A percentile compares a stretch with the other conserved stretches of the same genome.
phyloP scores from a whole-genome alignment of 179 eudicot genomes.

The Monotropa hypopitys region DNA sequence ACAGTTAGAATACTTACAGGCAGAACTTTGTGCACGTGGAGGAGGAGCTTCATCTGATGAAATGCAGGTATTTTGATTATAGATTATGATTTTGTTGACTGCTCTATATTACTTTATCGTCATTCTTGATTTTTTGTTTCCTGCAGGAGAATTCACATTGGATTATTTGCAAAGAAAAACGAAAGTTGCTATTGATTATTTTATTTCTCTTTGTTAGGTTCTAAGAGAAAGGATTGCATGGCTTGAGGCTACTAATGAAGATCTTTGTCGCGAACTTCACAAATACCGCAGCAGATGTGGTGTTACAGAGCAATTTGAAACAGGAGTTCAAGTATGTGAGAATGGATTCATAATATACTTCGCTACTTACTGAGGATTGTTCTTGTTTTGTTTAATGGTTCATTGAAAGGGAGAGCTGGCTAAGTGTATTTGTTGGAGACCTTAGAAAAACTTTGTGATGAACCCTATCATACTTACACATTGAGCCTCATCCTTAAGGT shows the following conservation, averaged over 20 bases:
- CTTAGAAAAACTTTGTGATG: not conserved
- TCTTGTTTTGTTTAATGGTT: not conserved
- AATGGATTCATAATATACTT: not conserved
- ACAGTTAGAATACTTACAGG: conserved; percentile 85
- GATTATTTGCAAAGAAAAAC: not conserved
- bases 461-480: not conserved
- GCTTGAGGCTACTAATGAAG: conserved; percentile 86
- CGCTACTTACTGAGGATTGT: not conserved
- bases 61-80: conserved; percentile 48
- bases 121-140: not conserved
- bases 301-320: conserved; percentile 39
- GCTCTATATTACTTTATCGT: not conserved
- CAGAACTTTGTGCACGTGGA: conserved; percentile 91
- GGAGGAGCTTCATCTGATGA: conserved; percentile 67
- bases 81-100: not conserved
- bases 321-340: conserved; percentile 40
- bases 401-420: not conserved
- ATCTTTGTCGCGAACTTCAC: conserved; percentile 70
- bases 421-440: not conserved
- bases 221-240: conserved; percentile 79
- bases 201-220: conserved; percentile 33
- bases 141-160: not conserved
- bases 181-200: not conserved
- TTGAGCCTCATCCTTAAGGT: conserved; percentile 25
- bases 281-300: conserved; percentile 54